phyloP scores from a whole-genome alignment of 2,329 filamentous ascomycete genomes.

The Emergomyces orientalis region DNA sequence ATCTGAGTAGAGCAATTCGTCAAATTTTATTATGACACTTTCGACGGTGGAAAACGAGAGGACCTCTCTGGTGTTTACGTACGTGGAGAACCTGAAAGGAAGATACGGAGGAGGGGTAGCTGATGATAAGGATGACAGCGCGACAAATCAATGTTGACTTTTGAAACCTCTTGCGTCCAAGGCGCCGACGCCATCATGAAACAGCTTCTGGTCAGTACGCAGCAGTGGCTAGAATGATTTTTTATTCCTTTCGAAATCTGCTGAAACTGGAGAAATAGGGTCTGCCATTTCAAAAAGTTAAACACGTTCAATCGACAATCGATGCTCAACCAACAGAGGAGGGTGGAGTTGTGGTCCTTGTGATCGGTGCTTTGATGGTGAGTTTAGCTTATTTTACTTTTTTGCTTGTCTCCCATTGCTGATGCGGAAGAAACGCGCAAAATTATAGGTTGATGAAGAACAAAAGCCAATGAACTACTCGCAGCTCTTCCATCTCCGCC shows the following conservation, averaged over 20 bases:
- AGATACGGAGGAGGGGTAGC: slow-evolving; percentile 8
- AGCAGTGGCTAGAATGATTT: not conserved
- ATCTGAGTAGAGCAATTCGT: slow-evolving; percentile 73
- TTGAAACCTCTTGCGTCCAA: slow-evolving; percentile 61
- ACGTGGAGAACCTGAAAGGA: slow-evolving; percentile 18
- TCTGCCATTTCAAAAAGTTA: slow-evolving; percentile 72
- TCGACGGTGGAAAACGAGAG: slow-evolving; percentile 54
- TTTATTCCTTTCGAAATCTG: not conserved
- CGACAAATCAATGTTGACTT: slow-evolving; percentile 83
- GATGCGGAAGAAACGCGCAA: not conserved
- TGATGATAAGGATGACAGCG: slow-evolving; percentile 44
- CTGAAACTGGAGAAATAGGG: slow-evolving; percentile 40
- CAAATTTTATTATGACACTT: slow-evolving; percentile 80
- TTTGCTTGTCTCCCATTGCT: not conserved
- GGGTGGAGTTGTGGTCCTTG: slow-evolving; percentile 71
- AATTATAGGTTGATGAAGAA: slow-evolving; percentile 67
- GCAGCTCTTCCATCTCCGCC: slow-evolving; percentile 77
- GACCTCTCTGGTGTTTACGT: slow-evolving; percentile 69
- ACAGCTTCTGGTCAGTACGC: slow-evolving; percentile 65
- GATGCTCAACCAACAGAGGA: slow-evolving; percentile 71
- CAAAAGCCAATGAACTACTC: slow-evolving; percentile 82
- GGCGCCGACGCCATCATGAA: slow-evolving; percentile 60
- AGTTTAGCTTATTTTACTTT: slow-evolving; percentile 22
- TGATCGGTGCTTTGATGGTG: slow-evolving; percentile 80
- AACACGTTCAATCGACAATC: slow-evolving; percentile 65